Evolutionary conservation across 108 stramenopile genomes (phyloP), one percentile per base, ranked within the genome.

Genomic region (Stephanodiscus triporus): DNA sequence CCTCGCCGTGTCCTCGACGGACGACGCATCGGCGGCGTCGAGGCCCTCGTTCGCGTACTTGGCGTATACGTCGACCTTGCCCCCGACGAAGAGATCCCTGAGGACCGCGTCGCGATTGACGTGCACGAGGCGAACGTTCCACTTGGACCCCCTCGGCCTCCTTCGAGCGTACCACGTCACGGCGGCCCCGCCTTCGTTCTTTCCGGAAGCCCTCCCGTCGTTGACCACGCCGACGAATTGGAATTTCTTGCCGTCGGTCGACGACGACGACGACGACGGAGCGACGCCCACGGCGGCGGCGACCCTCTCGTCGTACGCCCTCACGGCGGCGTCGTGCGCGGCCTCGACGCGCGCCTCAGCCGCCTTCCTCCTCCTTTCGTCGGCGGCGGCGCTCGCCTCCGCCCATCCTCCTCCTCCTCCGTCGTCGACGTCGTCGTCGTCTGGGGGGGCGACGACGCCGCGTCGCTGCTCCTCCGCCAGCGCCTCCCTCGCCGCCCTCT

Each of bases 151-250:
- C n/a, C 38, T 30, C 36, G 94, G 91, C 72, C 91, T 95, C 20
- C 65, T 74, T 6, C 94, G 87, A 13, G 94, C 91, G 67, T 88
- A 91, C 94, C 94, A 95, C 17, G 75, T 83, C 32, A 92, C 84
- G 20, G 81, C 68, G 9, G 43, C 51, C 38, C 51, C 58, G 16
- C 34, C 34, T 6, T 20, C 7, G 55, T 56, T 16, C 27, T 56
- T 56, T 20, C 7, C n/a, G 17, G 40, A 17, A 6, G 45, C 20
- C 24, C 24, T 63, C 22, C 68, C 73, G 26, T 67, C 69, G 53
- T 85, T 82, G 2, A 89, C 81, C 10, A 95, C 86, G 56, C 94
- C 94, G 0, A 95, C 94, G 72, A 92, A 93, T 72, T 95, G 94
- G 75, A 89, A 93, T 23, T 58, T 56, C 54, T 70, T 77, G 22